phyloP scores from a whole-genome alignment of 495 filamentous ascomycete genomes.

The Penicilliopsis zonata region DNA sequence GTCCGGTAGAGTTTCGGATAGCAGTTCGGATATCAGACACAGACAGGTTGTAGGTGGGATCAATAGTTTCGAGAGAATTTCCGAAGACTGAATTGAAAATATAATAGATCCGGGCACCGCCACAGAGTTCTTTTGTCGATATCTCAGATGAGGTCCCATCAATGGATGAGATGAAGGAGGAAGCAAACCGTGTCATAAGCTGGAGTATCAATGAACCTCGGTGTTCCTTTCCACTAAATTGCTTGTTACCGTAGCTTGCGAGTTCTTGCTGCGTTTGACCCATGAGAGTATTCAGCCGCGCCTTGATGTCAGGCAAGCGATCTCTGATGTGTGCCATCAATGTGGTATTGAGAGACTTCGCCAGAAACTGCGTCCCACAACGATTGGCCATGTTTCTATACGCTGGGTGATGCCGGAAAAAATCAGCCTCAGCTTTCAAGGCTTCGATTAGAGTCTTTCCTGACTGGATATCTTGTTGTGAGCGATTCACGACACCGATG shows the following conservation, averaged over 20 bases:
- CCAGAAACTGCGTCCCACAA: constrained; percentile 90
- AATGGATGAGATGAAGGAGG: constrained; percentile 96
- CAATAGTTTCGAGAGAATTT: constrained; percentile 89
- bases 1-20: constrained; percentile 95
- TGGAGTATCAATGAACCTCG: constrained; percentile 89
- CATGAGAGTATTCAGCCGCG: constrained; percentile 94
- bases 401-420: constrained; percentile 93
- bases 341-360: constrained; percentile 88
- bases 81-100: constrained; percentile 99
- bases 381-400: constrained; percentile 92
- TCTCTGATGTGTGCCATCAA: constrained; percentile 96
- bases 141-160: constrained; percentile 98
- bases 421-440: constrained; percentile 80
- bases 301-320: constrained; percentile 93
- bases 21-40: constrained; percentile 96
- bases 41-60: constrained; percentile 88
- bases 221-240: constrained; percentile 96
- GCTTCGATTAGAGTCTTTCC: constrained; percentile 87
- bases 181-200: constrained; percentile 95
- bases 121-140: constrained; percentile 95
- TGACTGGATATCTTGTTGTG: constrained; percentile 95
- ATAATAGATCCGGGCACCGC: constrained; percentile 95
- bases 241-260: constrained; percentile 94
- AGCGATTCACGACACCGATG: constrained; percentile 95
- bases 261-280: constrained; percentile 98